phyloP scores from a whole-genome alignment of 2,329 filamentous ascomycete genomes.

The Lecanoromycetidae sp. region DNA sequence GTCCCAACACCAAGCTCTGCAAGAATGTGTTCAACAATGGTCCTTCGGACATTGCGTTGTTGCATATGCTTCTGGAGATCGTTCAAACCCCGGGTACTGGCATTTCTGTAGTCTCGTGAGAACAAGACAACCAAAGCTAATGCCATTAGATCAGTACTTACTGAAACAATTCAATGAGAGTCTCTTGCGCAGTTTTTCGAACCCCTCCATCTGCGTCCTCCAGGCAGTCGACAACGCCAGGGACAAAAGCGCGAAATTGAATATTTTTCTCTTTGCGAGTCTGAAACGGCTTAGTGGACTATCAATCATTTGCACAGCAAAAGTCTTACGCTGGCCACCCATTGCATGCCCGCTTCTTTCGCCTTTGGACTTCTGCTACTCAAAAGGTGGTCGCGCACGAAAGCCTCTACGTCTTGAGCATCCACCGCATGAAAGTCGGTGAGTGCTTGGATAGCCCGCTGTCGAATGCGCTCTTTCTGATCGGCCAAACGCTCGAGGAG shows the following conservation, averaged over 20 bases:
- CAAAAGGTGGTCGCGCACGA: conserved; percentile 66
- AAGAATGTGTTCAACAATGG: conserved; percentile 72
- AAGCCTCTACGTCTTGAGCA: conserved; percentile 61
- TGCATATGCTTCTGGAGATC: conserved; percentile 80
- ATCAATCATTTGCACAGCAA: conserved; percentile 8
- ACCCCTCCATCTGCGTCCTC: conserved; percentile 86
- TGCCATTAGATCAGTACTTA: conserved; percentile 28
- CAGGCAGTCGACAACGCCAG: conserved; percentile 68
- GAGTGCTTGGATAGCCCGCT: conserved; percentile 61
- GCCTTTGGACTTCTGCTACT: conserved; percentile 68
- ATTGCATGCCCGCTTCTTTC: conserved; percentile 74
- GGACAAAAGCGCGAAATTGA: conserved; percentile 72
- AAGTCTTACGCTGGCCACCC: conserved; percentile 58
- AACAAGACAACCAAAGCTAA: neutral
- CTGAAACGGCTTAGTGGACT: conserved; percentile 30
- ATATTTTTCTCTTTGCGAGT: conserved; percentile 73
- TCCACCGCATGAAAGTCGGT: conserved; percentile 57
- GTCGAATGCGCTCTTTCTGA: conserved; percentile 70
- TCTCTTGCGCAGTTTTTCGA: conserved; percentile 68
- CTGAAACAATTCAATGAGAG: conserved; percentile 79
- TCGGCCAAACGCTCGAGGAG: conserved; percentile 80
- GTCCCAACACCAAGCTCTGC: conserved; percentile 52
- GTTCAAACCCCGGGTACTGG: conserved; percentile 70
- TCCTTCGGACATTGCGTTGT: conserved; percentile 71
- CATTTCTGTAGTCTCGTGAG: conserved; percentile 41